Evolutionary conservation across 148 eudicot species (phyloP), one percentile per base, ranked within the genome.

Genomic region (Fagopyrum esculentum): DNA sequence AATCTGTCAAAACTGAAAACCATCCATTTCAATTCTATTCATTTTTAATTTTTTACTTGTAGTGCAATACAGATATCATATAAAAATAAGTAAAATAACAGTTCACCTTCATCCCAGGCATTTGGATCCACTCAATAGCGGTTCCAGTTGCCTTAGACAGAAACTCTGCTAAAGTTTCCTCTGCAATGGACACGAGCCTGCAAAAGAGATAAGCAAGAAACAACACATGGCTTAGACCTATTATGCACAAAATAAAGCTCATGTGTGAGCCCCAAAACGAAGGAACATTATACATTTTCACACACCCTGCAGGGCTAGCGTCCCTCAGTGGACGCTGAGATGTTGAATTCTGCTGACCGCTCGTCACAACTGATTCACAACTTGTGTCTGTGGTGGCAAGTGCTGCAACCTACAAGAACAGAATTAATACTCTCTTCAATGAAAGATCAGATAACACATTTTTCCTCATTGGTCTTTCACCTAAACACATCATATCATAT

Each of bases 121-220:
- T 89, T 87, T 90, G 98, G 93, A 93, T 93, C 98, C 98, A 93
- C 96, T 93, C 98, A 54, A 93, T 90, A 83, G 96, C 96, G 77
- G 98, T 93, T 90, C 96, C 93, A 88, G 98, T 93, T 74, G 98
- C 98, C 96, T 93, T 93, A 63, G 98, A 93, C 83, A 93, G 92
- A 93, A 93, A 91, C 93, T 35, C 40, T 35, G 40, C 40, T 93
- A 93, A 93, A 93, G 96, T 93, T 75, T 93, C 98, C 86, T 92
- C 96, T 90, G 98, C 98, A 89, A 92, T 92, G 89, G 98, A 90
- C 93, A 93, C 83, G 85, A 90, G 96, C 81, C 98, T 91, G 88
- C 46, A 76, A 55, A 74, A 63, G 78, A 57, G 48, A 81, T 45
- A 81, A 83, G 81, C 75, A 73, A 72, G 76, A 26, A 79, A 71